Conservation (phyloP, 1,284 basidiomycete species). For the Puccinia brachypodii region DNA sequence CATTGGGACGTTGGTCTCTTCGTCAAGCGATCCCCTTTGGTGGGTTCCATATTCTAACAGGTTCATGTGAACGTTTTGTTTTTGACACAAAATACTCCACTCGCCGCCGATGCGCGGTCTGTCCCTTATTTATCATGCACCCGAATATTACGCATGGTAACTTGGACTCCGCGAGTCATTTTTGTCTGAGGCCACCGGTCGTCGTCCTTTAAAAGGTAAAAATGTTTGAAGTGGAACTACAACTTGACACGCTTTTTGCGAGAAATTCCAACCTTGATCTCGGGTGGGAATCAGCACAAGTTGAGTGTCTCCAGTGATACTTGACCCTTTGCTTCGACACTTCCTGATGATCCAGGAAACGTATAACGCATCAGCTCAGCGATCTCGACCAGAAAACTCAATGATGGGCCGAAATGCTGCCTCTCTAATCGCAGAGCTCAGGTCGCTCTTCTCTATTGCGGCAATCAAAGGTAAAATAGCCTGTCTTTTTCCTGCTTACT, state of each 20-base stretch:
- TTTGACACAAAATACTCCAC: no score
- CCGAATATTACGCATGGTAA: not conserved
- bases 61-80: no score
- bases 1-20: no score
- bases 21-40: no score
- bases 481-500: not conserved
- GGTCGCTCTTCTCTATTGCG: not conserved
- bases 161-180: not conserved
- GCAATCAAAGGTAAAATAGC: not conserved
- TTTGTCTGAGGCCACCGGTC: no score
- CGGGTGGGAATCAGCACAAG: not conserved
- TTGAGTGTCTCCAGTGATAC: not conserved
- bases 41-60: no score
- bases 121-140: no score
- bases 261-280: constrained; percentile 1
- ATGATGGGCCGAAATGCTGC: not conserved
- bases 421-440: not conserved
- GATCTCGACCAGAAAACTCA: not conserved
- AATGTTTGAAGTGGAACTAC: not conserved
- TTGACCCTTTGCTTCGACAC: not conserved
- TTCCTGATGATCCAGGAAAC: not conserved
- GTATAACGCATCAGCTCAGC: not conserved
- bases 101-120: no score
- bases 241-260: not conserved
- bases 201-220: not conserved